Percentiles rank a stretch among this genome's conserved stretches.
phyloP scores from a whole-genome alignment of 1,284 basidiomycete species.

The Ustilago curta region DNA sequence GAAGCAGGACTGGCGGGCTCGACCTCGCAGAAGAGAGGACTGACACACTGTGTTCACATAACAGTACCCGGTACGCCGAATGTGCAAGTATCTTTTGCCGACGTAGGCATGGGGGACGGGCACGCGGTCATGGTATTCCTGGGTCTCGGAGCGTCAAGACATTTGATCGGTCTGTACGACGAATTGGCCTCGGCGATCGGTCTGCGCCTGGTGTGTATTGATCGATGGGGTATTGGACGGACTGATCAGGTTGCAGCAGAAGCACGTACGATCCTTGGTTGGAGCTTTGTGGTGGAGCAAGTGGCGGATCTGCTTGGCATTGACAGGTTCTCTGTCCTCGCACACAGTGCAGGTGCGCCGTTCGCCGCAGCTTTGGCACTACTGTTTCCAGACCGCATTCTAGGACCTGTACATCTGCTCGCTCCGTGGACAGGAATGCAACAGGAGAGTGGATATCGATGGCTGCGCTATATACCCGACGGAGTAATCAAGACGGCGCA shows the following conservation, averaged over 20 bases:
- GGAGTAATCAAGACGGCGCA: constrained; percentile 93
- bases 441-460: constrained; percentile 87
- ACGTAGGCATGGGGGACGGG: constrained; percentile 84
- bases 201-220: constrained; percentile 90
- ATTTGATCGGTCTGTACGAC: constrained; percentile 93
- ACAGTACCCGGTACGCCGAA: constrained; percentile 80
- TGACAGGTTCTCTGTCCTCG: constrained; percentile 85
- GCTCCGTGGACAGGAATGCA: constrained; percentile 96
- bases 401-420: constrained; percentile 86
- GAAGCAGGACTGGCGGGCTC: background rate
- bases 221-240: constrained; percentile 93
- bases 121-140: constrained; percentile 90
- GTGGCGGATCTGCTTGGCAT: constrained; percentile 85
- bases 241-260: constrained; percentile 79
- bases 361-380: constrained; percentile 90
- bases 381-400: constrained; percentile 78
- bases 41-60: constrained; percentile 84
- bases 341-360: constrained; percentile 95
- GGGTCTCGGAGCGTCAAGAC: constrained; percentile 91
- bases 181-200: constrained; percentile 90
- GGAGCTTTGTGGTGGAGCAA: constrained; percentile 89
- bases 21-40: constrained; percentile 79
- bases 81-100: constrained; percentile 89
- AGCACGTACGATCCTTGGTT: constrained; percentile 83
- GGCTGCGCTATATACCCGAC: constrained; percentile 95